Evolutionary conservation across 805 yeast genomes (phyloP), one percentile per base, ranked within the genome.

Genomic region (Saturnispora besseyi): DNA sequence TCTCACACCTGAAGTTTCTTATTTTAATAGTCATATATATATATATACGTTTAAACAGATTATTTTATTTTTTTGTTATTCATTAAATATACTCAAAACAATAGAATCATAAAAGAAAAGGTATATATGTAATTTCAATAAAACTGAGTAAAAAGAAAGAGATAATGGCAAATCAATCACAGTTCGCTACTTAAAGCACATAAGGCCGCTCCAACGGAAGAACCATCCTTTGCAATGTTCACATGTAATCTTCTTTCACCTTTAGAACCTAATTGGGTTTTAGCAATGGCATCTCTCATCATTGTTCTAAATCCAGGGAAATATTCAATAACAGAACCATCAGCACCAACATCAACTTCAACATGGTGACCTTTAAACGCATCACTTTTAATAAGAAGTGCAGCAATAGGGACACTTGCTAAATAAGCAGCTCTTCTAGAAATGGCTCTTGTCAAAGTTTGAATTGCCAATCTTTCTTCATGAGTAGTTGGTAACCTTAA

Each of bases 141-240:
- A 41, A 33, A 33, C 9, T 26, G 9, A 18, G 37, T 7, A 18
- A 36, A 9, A 21, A 36, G 34, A 43, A 43, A 26, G 10, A 30
- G 10, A 9, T 9, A 10, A 31, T 21, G 37, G 9, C 26, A 30
- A 21, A 30, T 18, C 30, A 18, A 21, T 33, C 28, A 47, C 9
- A 33, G 8, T 18, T 40, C 44, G 31, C 56, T 62, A 49, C 64
- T 59, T 49, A 67, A 62, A 8, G 96, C 97, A 71, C 96, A 87
- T 53, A 91, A 72, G 2, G 98, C 98, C 43, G 97, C 98, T 56
- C 99, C 99, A 41, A 90, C 96, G 53, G 96, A 96, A 51, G 95
- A 84, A 44, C 98, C 98, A 62, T 93, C 98, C 65, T 87, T 87
- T 30, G 97, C 93, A 57, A 90, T 82, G 55, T 81, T 81, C 53